Percentiles rank a stretch among this genome's conserved stretches.
Conservation (phyloP, 495 filamentous ascomycete genomes). For the Penicillium arizonense region DNA sequence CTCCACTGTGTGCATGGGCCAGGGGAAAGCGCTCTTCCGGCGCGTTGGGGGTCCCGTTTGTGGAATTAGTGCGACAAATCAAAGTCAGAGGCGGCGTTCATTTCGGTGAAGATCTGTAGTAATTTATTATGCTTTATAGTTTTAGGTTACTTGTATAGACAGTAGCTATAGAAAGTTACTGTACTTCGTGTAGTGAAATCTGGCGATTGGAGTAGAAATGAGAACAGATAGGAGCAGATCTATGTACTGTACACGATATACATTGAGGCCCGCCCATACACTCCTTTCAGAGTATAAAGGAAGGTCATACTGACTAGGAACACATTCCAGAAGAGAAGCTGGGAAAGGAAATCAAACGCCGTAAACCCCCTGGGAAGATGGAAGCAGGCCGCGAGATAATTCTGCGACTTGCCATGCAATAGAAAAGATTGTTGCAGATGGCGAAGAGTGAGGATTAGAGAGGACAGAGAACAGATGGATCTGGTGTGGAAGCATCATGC, state of each 20-base stretch:
- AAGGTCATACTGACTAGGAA: constrained; percentile 11
- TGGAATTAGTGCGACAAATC: background rate
- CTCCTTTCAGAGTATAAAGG: background rate
- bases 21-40: constrained; percentile 10
- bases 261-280: constrained; percentile 10
- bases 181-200: background rate
- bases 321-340: constrained; percentile 13
- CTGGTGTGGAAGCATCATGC: background rate
- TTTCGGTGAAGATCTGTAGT: background rate
- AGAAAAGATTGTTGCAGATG: constrained; percentile 21
- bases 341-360: constrained; percentile 23
- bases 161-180: background rate
- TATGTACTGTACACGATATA: constrained; percentile 39
- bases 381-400: constrained; percentile 20
- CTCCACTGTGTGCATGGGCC: constrained; percentile 7
- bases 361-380: constrained; percentile 28
- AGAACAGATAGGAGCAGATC: constrained; percentile 19
- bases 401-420: constrained; percentile 28
- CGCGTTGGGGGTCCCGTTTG: background rate
- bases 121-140: background rate
- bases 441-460: constrained; percentile 1
- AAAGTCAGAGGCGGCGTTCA: background rate
- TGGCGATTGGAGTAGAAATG: constrained; percentile 16
- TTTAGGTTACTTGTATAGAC: background rate
- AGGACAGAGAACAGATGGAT: background rate